Evolutionary conservation across 164 flowering plant genomes (phyloP).

Genomic region (Stephania japonica): DNA sequence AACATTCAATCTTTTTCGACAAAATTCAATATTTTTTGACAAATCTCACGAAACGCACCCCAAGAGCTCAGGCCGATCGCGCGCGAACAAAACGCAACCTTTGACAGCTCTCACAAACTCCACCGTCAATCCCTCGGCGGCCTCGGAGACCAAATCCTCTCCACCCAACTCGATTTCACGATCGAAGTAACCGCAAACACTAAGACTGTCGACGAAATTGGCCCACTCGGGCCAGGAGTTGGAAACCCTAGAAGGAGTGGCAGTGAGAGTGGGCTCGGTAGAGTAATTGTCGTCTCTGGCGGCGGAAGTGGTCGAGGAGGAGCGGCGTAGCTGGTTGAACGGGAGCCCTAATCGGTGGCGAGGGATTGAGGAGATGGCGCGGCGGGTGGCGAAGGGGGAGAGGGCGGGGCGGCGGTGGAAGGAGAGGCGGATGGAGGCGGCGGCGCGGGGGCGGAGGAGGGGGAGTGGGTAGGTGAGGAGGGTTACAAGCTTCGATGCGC

Average conservation of each 20-base stretch:
- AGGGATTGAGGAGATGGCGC: background rate
- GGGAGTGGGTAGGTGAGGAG: conserved; percentile 35
- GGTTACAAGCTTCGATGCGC: conserved; percentile 38
- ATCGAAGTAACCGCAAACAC: conserved; percentile 20
- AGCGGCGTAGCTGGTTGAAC: conserved; percentile 16
- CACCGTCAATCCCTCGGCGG: conserved; percentile 28
- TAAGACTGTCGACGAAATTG: conserved; percentile 27
- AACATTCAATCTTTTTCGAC: too few species aligned
- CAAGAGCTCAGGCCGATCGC: conserved; percentile 37
- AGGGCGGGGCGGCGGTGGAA: conserved; percentile 10
- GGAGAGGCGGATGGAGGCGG: conserved; percentile 25
- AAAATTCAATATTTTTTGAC: background rate
- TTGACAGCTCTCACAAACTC: conserved; percentile 39
- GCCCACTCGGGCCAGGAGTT: conserved; percentile 62
- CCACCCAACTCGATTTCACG: conserved; percentile 5
- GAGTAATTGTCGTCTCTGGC: conserved; percentile 15
- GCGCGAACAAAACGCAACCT: conserved; percentile 55
- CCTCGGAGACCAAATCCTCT: conserved; percentile 25
- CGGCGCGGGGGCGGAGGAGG: conserved; percentile 25
- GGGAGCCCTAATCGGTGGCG: conserved; percentile 11
- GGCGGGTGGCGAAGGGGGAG: conserved; percentile 7
- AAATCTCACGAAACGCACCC: conserved; percentile 27
- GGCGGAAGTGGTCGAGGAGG: conserved; percentile 19
- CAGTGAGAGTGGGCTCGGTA: background rate
- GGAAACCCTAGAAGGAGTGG: conserved; percentile 1